These are phyloP conservation scores for Begonia masoniana DNA, from an alignment of 306 rosid genomes.

Conservation along the genomic window DNA sequence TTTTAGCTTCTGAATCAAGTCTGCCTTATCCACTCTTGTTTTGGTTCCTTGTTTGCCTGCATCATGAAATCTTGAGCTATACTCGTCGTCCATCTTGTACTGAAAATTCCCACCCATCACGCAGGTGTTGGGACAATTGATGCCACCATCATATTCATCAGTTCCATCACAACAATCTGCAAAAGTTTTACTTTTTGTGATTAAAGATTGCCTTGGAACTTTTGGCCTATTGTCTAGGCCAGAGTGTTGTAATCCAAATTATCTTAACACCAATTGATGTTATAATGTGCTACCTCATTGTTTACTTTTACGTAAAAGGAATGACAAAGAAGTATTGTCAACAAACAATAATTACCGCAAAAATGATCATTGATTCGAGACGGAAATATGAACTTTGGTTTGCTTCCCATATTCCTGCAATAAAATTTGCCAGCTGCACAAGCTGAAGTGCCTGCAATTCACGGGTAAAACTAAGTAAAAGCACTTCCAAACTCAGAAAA, in stretches of 20 bases:
- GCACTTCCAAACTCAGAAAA: too few relatives aligned
- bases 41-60: constrained; percentile 7
- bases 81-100: constrained; percentile 21
- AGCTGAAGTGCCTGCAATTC: constrained; percentile 77
- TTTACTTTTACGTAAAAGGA: not conserved
- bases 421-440: constrained; percentile 64
- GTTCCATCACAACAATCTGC: constrained; percentile 91
- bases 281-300: too few relatives aligned
- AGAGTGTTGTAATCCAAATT: too few relatives aligned
- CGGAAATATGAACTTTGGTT: constrained; percentile 61
- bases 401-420: constrained; percentile 76
- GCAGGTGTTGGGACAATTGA: constrained; percentile 63
- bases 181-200: not conserved
- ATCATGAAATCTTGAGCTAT: constrained; percentile 16
- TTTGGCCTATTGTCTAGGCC: too few relatives aligned
- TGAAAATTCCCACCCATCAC: constrained; percentile 65
- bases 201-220: too few relatives aligned
- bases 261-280: too few relatives aligned
- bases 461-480: too few relatives aligned
- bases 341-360: constrained; percentile 46
- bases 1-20: constrained; percentile 30
- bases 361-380: constrained; percentile 64
- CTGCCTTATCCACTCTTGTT: constrained; percentile 35
- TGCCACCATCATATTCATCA: constrained; percentile 60
- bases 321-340: not conserved